Conservation (phyloP, 2,329 filamentous ascomycete species). For the Diplodia seriata region DNA sequence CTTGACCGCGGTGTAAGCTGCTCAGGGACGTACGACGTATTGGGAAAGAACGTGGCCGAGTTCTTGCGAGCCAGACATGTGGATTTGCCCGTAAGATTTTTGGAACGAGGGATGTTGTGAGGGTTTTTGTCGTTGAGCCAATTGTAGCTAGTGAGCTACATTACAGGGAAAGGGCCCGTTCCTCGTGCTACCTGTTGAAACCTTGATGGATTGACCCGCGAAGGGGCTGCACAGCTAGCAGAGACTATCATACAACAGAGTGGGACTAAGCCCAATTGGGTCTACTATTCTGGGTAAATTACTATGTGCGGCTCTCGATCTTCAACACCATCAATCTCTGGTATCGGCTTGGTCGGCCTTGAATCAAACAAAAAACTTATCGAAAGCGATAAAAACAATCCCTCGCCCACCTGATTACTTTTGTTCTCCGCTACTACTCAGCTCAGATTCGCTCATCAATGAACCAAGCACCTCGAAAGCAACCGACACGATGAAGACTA, state of each 20-base stretch:
- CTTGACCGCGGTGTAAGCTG: conserved; percentile 55
- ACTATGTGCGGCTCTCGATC: too few relatives aligned
- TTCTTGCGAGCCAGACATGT: conserved; percentile 56
- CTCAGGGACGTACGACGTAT: conserved; percentile 53
- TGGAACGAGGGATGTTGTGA: conserved; percentile 51
- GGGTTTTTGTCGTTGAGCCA: neutral
- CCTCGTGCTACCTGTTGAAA: too few relatives aligned
- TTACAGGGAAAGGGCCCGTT: neutral
- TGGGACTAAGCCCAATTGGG: too few relatives aligned
- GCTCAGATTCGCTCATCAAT: too few relatives aligned
- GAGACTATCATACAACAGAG: too few relatives aligned
- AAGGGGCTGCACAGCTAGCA: too few relatives aligned
- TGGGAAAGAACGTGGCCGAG: conserved; percentile 57
- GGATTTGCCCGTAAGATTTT: conserved; percentile 54
- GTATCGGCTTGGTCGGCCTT: neutral
- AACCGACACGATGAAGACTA: neutral
- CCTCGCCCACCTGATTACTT: too few relatives aligned
- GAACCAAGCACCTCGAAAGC: neutral
- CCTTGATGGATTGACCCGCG: too few relatives aligned
- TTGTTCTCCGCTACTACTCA: too few relatives aligned
- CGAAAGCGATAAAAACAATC: too few relatives aligned
- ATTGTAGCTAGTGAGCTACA: neutral
- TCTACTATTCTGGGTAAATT: too few relatives aligned
- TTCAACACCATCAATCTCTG: neutral
- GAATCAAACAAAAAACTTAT: too few relatives aligned